Percentiles rank a stretch among this genome's conserved stretches.
Evolutionary conservation across 2,329 filamentous ascomycete genomes (phyloP).

Genomic region (Ustulina deusta): DNA sequence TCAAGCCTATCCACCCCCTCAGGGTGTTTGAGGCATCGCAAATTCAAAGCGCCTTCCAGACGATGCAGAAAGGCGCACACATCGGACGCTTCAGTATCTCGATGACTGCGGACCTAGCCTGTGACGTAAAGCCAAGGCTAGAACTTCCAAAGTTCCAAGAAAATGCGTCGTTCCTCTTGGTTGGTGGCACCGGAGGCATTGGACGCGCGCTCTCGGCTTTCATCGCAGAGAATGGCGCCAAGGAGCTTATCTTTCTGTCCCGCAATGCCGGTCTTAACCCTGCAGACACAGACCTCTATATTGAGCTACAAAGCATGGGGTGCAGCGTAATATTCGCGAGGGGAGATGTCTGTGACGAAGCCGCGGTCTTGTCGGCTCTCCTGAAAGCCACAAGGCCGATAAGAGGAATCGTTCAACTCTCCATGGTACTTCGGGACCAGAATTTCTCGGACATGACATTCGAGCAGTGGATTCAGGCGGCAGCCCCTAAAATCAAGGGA

Average conservation of each 20-base stretch:
- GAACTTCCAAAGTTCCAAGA: background rate
- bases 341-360: background rate
- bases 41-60: constrained; percentile 9
- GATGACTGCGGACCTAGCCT: background rate
- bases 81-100: constrained; percentile 6
- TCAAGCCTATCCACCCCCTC: background rate
- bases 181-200: constrained; percentile 14
- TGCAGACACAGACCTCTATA: constrained; percentile 23
- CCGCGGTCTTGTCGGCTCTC: background rate
- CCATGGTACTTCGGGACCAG: constrained; percentile 10
- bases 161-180: background rate
- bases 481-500: constrained; percentile 57
- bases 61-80: constrained; percentile 10
- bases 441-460: constrained; percentile 49
- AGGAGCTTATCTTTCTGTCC: constrained; percentile 30
- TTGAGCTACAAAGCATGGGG: constrained; percentile 36
- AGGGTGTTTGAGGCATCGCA: background rate
- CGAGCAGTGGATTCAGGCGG: constrained; percentile 50
- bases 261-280: constrained; percentile 24
- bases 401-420: constrained; percentile 7
- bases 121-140: background rate
- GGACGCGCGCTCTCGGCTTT: constrained; percentile 7
- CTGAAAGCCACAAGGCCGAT: background rate
- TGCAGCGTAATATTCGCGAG: background rate
- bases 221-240: constrained; percentile 17